Base-by-base conservation (phyloP, 345 rosid genomes). In the Gynandropsis gynandra region DNA sequence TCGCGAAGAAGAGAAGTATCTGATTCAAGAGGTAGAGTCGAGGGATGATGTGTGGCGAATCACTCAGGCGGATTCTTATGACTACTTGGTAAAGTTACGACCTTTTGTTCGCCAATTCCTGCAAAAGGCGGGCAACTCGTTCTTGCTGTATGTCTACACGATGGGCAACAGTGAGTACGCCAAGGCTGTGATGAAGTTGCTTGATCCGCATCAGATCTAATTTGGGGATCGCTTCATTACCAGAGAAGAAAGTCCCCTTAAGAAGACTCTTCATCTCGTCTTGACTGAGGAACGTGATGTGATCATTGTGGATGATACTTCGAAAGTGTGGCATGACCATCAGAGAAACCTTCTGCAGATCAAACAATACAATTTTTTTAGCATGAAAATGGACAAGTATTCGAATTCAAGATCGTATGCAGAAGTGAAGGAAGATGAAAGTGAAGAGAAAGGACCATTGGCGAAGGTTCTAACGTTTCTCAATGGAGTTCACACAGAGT, bases 101-200 rank as follows among this genome's bases (percentile, higher is more conserved):
- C 58, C 52, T 50, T 56, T 42, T 11, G 41, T 35, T 8, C 47
- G 10, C 0, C 11, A 56, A 24, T 56, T 56, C 38, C 47, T 56
- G 6, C 3, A 11, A 17, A 52, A 56, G 50, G 52, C 68, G 24
- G 27, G 34, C 52, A 24, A 64, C 62, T 4, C 35, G 27, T 64
- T 56, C 58, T 7, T n/a, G 33, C 6, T 50, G 47, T 21, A 50
- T 15, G 47, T 64, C 32, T 64, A 64, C 58, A 50, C 68, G 15
- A 50, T 34, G 52, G 47, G 58, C 3, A 0, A 0, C 27, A 41
- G 8, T 5, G 10, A 1, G 7, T 56, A 64, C 24, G 53, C 47
- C 3, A n/a, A 14, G n/a, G 10, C 0, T 0, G 52, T 64, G 21
- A 24, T 64, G 58, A 43, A 15, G 9, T 36, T 43, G 47, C 56